Conservation (phyloP, 176 grass and related monocot genomes). For the Aegilops tauschii region DNA sequence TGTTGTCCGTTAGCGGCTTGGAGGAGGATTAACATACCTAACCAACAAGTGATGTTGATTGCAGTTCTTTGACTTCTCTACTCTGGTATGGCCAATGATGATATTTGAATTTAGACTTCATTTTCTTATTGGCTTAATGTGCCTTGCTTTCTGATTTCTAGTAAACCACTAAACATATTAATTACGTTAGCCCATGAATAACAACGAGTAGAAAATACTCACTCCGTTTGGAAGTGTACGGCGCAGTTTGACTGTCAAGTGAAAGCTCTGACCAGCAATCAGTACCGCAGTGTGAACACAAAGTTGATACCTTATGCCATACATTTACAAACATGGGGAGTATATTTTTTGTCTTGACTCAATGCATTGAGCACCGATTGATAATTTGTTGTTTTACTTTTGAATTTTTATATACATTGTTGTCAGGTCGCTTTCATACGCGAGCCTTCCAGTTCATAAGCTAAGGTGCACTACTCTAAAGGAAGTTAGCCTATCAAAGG, state of each 20-base stretch:
- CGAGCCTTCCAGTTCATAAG: neutral
- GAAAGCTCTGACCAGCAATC: neutral
- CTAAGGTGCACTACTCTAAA: slow-evolving; percentile 1
- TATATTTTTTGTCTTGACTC: neutral
- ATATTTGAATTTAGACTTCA: neutral
- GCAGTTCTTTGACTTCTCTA: neutral
- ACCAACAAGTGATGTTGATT: neutral
- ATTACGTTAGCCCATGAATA: neutral
- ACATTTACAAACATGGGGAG: neutral
- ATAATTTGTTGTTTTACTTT: neutral
- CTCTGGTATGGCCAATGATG: neutral
- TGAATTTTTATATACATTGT: neutral
- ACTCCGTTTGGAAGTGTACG: neutral
- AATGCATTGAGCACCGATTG: neutral
- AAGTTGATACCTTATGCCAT: neutral
- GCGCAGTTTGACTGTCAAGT: neutral
- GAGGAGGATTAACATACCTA: neutral
- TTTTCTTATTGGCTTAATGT: neutral
- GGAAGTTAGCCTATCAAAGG: neutral
- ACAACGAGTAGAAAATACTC: neutral
- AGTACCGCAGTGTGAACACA: neutral
- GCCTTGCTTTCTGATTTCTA: neutral
- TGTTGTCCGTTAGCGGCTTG: neutral
- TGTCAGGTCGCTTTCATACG: neutral
- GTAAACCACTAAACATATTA: neutral